phyloP scores from a whole-genome alignment of 1,139 yeast species.

The Pichiaceae sp. region DNA sequence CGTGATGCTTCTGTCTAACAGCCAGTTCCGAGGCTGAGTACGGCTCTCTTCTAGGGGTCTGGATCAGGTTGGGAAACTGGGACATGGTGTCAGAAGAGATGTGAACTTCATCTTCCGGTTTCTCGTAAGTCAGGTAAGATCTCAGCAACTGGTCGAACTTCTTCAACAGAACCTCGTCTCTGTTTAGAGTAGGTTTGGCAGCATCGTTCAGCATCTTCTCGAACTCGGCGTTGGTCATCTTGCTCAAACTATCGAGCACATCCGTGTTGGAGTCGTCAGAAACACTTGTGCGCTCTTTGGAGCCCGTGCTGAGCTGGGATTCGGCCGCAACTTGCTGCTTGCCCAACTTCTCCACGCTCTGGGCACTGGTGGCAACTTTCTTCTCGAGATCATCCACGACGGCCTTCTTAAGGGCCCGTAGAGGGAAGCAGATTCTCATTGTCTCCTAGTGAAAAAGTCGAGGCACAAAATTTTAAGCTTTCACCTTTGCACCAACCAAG shows the following conservation, averaged over 20 bases:
- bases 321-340: too few relatives aligned
- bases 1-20: conserved; percentile 57
- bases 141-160: conserved; percentile 19
- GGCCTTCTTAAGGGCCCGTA: too few relatives aligned
- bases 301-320: too few relatives aligned
- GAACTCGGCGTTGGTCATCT: conserved; percentile 17
- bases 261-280: too few relatives aligned
- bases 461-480: too few relatives aligned
- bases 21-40: conserved; percentile 72
- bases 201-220: conserved; percentile 15
- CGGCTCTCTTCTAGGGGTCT: conserved; percentile 31
- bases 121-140: conserved; percentile 17
- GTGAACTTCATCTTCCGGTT: conserved; percentile 11
- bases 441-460: too few relatives aligned
- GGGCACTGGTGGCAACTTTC: too few relatives aligned
- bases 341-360: too few relatives aligned
- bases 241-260: conserved; percentile 5
- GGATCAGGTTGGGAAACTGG: conserved; percentile 29
- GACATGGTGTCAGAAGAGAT: conserved; percentile 17
- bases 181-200: conserved; percentile 20
- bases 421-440: too few relatives aligned
- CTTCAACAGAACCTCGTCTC: conserved; percentile 18
- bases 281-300: too few relatives aligned
- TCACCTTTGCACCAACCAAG: too few relatives aligned
- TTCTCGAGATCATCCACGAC: too few relatives aligned